These are phyloP conservation scores for Vicia sativa DNA, from an alignment of 306 rosid species.

Conservation along the genomic window DNA sequence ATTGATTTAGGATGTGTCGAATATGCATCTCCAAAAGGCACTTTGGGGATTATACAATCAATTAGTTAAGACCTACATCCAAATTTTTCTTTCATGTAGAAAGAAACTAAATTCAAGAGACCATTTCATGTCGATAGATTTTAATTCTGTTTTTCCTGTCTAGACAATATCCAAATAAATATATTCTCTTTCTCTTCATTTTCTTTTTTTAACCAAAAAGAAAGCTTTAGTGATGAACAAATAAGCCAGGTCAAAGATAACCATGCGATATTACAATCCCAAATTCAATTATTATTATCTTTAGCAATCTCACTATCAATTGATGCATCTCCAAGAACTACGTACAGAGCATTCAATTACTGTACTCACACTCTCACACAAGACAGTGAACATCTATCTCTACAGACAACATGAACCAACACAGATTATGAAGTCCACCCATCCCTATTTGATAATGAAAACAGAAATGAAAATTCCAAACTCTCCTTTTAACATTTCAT, in stretches of 20 bases:
- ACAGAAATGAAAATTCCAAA: conserved; percentile 30
- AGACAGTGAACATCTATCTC: conserved; percentile 19
- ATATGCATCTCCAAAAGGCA: too few species aligned
- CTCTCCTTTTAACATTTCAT: conserved; percentile 17
- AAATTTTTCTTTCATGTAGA: too few species aligned
- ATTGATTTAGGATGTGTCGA: too few species aligned
- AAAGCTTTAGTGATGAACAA: too few species aligned
- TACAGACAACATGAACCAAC: background rate
- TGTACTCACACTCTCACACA: conserved; percentile 8
- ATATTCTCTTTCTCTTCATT: background rate
- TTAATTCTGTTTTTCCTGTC: background rate
- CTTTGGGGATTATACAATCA: too few species aligned
- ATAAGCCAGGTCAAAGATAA: too few species aligned
- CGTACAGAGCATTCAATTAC: conserved; percentile 1
- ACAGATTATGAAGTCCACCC: conserved; percentile 2
- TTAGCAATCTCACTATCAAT: conserved; percentile 12
- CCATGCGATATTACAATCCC: background rate
- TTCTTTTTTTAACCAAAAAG: background rate
- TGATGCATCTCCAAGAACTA: background rate
- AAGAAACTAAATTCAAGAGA: too few species aligned
- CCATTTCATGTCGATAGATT: background rate
- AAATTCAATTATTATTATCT: conserved; percentile 13
- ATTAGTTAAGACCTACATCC: too few species aligned
- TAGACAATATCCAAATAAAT: background rate
- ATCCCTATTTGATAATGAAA: conserved; percentile 27